Percentiles rank a stretch among this genome's conserved stretches.
These are phyloP conservation scores for Vinca major DNA, from an alignment of 305 asterid genomes.

Conservation along the genomic window DNA sequence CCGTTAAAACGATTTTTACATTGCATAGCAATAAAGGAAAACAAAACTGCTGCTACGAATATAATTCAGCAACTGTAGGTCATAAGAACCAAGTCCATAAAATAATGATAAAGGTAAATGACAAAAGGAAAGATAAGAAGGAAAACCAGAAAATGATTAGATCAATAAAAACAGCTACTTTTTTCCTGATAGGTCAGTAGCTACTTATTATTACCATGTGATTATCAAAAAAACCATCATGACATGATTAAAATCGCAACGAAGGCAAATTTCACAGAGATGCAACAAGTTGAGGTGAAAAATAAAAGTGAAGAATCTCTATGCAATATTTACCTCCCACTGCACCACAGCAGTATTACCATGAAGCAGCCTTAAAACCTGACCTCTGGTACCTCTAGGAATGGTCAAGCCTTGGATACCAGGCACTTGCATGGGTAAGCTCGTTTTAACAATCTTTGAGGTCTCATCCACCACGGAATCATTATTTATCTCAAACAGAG, in stretches of 20 bases:
- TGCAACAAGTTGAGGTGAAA: conserved; percentile 6
- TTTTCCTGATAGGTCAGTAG: background rate
- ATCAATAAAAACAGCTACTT: background rate
- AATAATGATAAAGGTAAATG: background rate
- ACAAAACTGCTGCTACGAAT: background rate
- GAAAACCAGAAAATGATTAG: background rate
- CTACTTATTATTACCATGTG: background rate
- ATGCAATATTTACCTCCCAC: conserved; percentile 68
- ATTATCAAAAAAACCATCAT: background rate
- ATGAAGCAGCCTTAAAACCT: conserved; percentile 67
- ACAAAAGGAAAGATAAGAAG: background rate
- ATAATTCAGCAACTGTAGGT: background rate
- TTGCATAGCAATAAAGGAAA: background rate
- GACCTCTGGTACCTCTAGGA: conserved; percentile 72
- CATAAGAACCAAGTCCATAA: background rate
- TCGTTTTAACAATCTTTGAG: conserved; percentile 48
- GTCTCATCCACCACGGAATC: conserved; percentile 44
- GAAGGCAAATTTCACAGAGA: background rate
- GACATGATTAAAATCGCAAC: background rate
- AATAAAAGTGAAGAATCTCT: background rate
- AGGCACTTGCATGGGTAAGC: conserved; percentile 46
- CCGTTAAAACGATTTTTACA: background rate
- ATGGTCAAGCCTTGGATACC: conserved; percentile 72
- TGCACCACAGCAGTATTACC: conserved; percentile 60
- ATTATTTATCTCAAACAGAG: conserved; percentile 52